Base-by-base conservation (phyloP, 805 yeast genomes). In the Sugiyamaella marilandica region DNA sequence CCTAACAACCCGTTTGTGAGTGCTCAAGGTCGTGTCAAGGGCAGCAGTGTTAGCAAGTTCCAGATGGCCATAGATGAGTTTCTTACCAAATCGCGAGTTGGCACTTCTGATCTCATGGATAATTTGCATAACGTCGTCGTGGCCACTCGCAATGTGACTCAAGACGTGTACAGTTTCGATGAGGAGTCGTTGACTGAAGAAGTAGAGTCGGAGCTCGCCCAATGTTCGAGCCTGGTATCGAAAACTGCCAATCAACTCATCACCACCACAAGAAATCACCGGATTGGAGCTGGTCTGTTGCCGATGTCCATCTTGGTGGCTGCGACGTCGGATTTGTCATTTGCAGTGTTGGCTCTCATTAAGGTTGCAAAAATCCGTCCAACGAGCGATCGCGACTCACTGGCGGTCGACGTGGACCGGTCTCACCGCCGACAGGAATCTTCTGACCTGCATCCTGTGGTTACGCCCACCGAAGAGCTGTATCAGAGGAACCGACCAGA, bases 271-370 rank as follows among this genome's bases (percentile, higher is more conserved):
- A 76, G 96, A 62, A 87, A 88, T 63, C 85, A 74, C 66, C 80
- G 86, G 0, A 70, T 82, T 10, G 84, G 85, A 59, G 72, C 78
- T 2, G 74, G 76, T n/a, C 62, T 87, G 2, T 69, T 88, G 51
- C 96, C 97, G 0, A 77, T 76, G 50, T 70, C 85, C 18, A 77
- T 89, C 1, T 76, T 90, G 16, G 85, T 88, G 67, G 79, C 89
- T 19, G 84, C 97, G 0, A 70, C 87, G 9, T 78, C 86, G 43
- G 96, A 90, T 62, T 71, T 90, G 34, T 76, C 84, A 7, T 84
- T 83, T 63, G 71, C 82, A 1, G 75, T 74, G 1, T 77, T 78
- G 26, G 87, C 63, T 31, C 56, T 69, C 9, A 63, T 59, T 34
- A 65, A 64, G 52, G 59, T 65, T 5, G 69, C 67, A 13, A 60